Evolutionary conservation across 1,284 basidiomycete genomes (phyloP).

Genomic region (Ceraceosorus guamensis): DNA sequence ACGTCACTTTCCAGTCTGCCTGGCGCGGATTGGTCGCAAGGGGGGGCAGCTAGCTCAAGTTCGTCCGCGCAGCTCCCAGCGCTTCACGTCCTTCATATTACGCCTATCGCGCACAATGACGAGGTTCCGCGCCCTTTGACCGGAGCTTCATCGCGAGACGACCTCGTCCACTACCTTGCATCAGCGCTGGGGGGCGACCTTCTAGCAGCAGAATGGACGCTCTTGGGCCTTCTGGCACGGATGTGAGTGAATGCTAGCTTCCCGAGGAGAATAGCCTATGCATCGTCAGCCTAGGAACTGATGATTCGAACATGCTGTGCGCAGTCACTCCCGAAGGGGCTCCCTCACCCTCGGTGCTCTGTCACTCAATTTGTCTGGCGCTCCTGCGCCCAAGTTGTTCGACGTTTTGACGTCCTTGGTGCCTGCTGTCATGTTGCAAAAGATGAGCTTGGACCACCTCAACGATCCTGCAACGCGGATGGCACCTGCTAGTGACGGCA

Average conservation of each 20-base stretch:
- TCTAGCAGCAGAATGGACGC: constrained; percentile 66
- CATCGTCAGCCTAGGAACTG: background rate
- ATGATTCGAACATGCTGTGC: constrained; percentile 3
- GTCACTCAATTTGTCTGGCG: constrained; percentile 50
- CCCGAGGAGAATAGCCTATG: background rate
- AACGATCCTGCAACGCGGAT: constrained; percentile 53
- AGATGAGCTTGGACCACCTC: constrained; percentile 50
- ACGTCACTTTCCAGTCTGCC: too few species aligned
- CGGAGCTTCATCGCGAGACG: constrained; percentile 2
- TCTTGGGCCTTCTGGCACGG: constrained; percentile 61
- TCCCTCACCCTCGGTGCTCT: constrained; percentile 61
- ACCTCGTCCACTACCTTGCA: constrained; percentile 25
- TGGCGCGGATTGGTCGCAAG: constrained; percentile 1
- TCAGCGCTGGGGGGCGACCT: constrained; percentile 25
- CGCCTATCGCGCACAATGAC: background rate
- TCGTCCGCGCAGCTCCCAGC: background rate
- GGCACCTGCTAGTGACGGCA: constrained; percentile 56
- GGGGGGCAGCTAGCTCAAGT: background rate
- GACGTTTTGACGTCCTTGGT: constrained; percentile 48
- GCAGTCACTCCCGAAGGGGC: constrained; percentile 63
- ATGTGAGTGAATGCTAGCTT: constrained; percentile 57
- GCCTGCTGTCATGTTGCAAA: constrained; percentile 58
- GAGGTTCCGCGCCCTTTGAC: background rate
- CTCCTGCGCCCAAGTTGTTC: constrained; percentile 55
- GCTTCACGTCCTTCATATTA: constrained; percentile 18